phyloP scores from a whole-genome alignment of 1,139 yeast species.

The Candida sp. region DNA sequence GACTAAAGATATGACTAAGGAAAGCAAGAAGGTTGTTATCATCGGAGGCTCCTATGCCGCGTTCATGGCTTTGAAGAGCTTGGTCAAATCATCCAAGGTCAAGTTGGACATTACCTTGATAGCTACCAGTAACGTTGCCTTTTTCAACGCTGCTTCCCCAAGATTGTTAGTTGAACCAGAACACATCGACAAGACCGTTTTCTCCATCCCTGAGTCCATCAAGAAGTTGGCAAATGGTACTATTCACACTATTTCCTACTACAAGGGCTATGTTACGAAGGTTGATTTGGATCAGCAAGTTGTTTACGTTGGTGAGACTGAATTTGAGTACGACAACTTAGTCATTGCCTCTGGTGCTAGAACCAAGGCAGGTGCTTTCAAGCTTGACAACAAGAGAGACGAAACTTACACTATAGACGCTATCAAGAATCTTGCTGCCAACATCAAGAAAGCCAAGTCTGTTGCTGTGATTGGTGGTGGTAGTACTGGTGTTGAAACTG shows the following conservation, averaged over 20 bases:
- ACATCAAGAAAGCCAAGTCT: conserved; percentile 22
- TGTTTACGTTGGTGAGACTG: conserved; percentile 14
- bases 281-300: conserved; percentile 24
- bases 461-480: conserved; percentile 47
- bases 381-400: conserved; percentile 21
- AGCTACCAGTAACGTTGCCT: conserved; percentile 22
- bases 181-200: conserved; percentile 19
- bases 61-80: conserved; percentile 24
- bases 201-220: conserved; percentile 22
- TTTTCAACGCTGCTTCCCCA: conserved; percentile 31
- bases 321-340: conserved; percentile 29
- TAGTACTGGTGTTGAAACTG: conserved; percentile 43
- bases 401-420: conserved; percentile 17
- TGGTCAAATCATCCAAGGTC: conserved; percentile 13
- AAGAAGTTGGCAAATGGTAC: conserved; percentile 16
- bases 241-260: conserved; percentile 16
- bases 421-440: conserved; percentile 17
- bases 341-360: conserved; percentile 38
- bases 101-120: conserved; percentile 19
- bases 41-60: conserved; percentile 43
- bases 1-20: conserved; percentile 4
- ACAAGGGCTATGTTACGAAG: conserved; percentile 24
- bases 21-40: conserved; percentile 24
- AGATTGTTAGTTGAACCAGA: conserved; percentile 32
- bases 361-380: conserved; percentile 26